Evolutionary conservation across 2,329 filamentous ascomycete genomes (phyloP).

Genomic region (Calcarisporium arbuscula): DNA sequence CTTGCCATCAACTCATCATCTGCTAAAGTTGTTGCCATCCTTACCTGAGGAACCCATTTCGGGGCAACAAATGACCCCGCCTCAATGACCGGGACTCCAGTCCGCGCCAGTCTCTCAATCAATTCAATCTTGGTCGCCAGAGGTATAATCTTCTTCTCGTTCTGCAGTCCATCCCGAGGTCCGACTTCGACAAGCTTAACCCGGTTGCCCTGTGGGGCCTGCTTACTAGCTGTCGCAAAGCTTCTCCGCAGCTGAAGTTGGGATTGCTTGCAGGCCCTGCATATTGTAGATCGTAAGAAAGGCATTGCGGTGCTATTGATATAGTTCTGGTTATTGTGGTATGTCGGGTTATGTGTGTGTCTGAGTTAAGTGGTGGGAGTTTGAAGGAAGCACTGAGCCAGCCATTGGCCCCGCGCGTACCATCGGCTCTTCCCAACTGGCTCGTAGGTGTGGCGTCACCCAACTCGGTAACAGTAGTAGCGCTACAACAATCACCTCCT

Average conservation of each 20-base stretch:
- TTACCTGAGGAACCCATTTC: conserved; percentile 77
- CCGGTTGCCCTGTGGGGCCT: conserved; percentile 30
- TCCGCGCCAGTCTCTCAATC: conserved; percentile 60
- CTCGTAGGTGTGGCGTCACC: conserved; percentile 10
- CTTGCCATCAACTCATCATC: conserved; percentile 1
- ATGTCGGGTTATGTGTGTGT: too few species aligned
- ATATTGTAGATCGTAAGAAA: conserved; percentile 29
- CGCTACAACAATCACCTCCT: background rate
- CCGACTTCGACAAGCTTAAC: conserved; percentile 75
- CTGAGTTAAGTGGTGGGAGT: too few species aligned
- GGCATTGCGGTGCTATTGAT: conserved; percentile 21
- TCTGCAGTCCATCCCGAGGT: conserved; percentile 80
- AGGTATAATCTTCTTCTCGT: conserved; percentile 67
- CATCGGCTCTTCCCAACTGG: conserved; percentile 19
- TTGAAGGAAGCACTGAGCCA: too few species aligned
- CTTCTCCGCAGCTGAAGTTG: conserved; percentile 24
- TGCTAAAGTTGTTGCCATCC: conserved; percentile 3
- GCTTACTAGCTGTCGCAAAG: conserved; percentile 33
- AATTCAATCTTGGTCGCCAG: conserved; percentile 70
- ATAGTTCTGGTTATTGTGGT: too few species aligned
- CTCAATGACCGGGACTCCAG: conserved; percentile 69
- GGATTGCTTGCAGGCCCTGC: conserved; percentile 31
- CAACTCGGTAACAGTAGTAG: background rate
- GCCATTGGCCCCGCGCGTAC: conserved; percentile 18
- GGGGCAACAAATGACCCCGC: conserved; percentile 77